Base-by-base conservation (phyloP, 768 basidiomycete genomes). In the Rhizopogon rudus region DNA sequence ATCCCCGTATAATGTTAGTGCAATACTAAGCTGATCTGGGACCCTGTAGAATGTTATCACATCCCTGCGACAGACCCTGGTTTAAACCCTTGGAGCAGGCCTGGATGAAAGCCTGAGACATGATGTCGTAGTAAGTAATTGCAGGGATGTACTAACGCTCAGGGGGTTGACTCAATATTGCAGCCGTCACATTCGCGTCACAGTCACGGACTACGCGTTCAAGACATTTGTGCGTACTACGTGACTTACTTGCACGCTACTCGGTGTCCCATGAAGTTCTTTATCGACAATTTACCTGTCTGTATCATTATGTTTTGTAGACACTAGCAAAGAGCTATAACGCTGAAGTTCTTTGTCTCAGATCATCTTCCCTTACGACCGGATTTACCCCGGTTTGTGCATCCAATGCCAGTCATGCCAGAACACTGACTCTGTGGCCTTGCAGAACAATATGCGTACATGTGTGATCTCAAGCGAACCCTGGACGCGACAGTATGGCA, bases 391-490 rank as follows among this genome's bases (percentile, higher is more conserved):
- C 67, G 94, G 94, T 91, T 60, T 58, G 25, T 57, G 6, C 52
- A 12, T 25, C 33, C 40, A 17, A 42, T 22, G 39, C 35, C 37
- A n/a, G 53, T 22, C 39, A 49, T 40, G 43, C 40, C 49, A 48
- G 62, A 35, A 64, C 52, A 40, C 40, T 43, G 35, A 49, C 35
- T 49, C 22, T 37, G 14, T 25, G 9, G 40, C 51, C 28, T 25
- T 40, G 35, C 65, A 93, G 97, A 98, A 67, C 97, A 98, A 85
- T 98, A 95, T 85, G 86, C 91, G 40, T 99, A 99, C 68, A 98
- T 99, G 94, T 93, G 93, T 72, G 97, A 99, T 73, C 80, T 99
- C 60, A 99, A 99, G 73, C 79, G 92, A 63, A 93, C 96, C 2
- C 81, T 99, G 16, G 97, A 99, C 73, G 95, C 94, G 37, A 87